phyloP scores from a whole-genome alignment of 2,329 filamentous ascomycete species.

The Nectriaceae sp. region DNA sequence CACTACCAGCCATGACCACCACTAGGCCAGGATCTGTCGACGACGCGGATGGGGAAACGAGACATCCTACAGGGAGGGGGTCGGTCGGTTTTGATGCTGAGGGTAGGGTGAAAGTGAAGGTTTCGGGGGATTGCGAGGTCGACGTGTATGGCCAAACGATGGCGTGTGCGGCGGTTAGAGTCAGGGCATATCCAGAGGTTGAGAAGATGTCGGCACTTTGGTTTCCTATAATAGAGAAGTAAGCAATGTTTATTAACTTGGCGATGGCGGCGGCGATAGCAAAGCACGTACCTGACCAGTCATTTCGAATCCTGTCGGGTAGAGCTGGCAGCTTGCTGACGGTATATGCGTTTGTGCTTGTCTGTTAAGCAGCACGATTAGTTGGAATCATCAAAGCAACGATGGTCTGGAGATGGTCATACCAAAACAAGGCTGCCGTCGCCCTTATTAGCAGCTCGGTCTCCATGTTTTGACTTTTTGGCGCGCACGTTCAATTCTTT shows the following conservation, averaged over 20 bases:
- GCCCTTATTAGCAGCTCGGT: slow-evolving; percentile 62
- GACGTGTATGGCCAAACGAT: slow-evolving; percentile 87
- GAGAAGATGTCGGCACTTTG: slow-evolving; percentile 69
- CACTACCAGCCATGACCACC: slow-evolving; percentile 79
- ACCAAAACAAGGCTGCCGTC: slow-evolving; percentile 70
- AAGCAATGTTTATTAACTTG: slow-evolving; percentile 16
- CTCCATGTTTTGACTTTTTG: slow-evolving; percentile 63
- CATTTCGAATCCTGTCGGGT: slow-evolving; percentile 72
- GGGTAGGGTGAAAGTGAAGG: slow-evolving; percentile 79
- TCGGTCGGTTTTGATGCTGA: slow-evolving; percentile 69
- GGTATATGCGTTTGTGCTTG: slow-evolving; percentile 80
- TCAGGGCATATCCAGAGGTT: slow-evolving; percentile 72
- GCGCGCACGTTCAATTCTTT: slow-evolving; percentile 61
- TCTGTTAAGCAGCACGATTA: slow-evolving; percentile 50
- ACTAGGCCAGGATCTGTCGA: slow-evolving; percentile 84
- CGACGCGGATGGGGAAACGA: slow-evolving; percentile 77
- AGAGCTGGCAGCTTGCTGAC: slow-evolving; percentile 83
- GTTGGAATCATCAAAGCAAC: background rate
- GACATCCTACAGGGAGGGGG: slow-evolving; percentile 76
- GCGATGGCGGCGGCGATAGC: background rate
- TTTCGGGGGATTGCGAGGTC: slow-evolving; percentile 69
- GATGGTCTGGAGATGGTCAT: slow-evolving; percentile 30
- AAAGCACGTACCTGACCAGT: slow-evolving; percentile 61
- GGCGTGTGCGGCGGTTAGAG: slow-evolving; percentile 78
- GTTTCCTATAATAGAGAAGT: slow-evolving; percentile 47